Percentiles rank a stretch among this genome's conserved stretches.
These are phyloP conservation scores for Neocucurbitaria cava DNA, from an alignment of 2,329 filamentous ascomycete species.

Conservation along the genomic window DNA sequence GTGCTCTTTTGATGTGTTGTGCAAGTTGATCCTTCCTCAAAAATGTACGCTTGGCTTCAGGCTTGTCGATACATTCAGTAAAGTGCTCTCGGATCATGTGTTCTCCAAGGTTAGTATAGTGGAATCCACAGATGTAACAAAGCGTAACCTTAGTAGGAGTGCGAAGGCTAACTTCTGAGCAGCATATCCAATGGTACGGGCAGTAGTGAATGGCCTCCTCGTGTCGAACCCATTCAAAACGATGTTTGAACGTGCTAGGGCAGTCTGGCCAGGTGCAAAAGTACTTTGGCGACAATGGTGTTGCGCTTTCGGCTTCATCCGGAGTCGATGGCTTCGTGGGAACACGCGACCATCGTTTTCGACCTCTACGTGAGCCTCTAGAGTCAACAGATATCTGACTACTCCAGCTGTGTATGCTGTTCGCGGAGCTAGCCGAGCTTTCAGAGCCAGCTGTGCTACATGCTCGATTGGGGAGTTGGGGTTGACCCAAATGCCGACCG, in stretches of 20 bases:
- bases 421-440: background rate
- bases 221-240: slow-evolving; percentile 10
- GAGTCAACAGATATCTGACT: slow-evolving; percentile 11
- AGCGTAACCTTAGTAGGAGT: background rate
- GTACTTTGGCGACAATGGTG: background rate
- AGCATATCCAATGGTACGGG: slow-evolving; percentile 16
- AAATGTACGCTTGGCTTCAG: slow-evolving; percentile 2
- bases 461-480: background rate
- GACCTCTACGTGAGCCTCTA: slow-evolving; percentile 8
- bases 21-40: slow-evolving; percentile 9
- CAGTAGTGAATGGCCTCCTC: slow-evolving; percentile 14
- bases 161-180: background rate
- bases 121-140: background rate
- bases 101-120: background rate
- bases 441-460: background rate
- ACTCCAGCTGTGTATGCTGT: background rate
- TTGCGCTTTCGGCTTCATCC: background rate
- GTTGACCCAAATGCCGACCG: background rate
- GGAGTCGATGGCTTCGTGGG: background rate
- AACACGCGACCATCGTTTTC: slow-evolving; percentile 2
- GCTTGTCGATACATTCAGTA: background rate
- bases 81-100: slow-evolving; percentile 4
- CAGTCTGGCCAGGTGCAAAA: slow-evolving; percentile 12
- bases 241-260: background rate
- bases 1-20: slow-evolving; percentile 7